phyloP scores from a whole-genome alignment of 2,329 filamentous ascomycete species.

The Lachnellula willkommii region DNA sequence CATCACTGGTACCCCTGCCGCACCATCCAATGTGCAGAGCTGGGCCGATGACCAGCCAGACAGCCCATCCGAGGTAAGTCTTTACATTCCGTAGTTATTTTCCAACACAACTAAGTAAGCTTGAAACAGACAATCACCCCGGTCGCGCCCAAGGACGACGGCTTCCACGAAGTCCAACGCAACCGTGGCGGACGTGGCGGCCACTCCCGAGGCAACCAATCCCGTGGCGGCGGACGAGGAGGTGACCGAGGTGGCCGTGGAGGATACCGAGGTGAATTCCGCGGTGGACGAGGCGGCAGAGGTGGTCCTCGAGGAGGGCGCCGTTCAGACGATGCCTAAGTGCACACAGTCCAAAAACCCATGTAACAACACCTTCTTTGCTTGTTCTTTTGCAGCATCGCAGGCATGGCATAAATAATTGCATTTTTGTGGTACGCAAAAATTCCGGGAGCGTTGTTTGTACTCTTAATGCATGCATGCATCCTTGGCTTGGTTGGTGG shows the following conservation, averaged over 20 bases:
- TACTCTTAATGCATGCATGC: too few species aligned
- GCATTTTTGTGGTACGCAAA: not conserved
- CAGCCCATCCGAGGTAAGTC: slow-evolving; percentile 39
- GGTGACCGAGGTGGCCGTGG: slow-evolving; percentile 46
- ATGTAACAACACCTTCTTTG: not conserved
- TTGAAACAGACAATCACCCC: slow-evolving; percentile 25
- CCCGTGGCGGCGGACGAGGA: slow-evolving; percentile 46
- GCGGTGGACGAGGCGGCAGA: slow-evolving; percentile 40
- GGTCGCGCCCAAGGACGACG: slow-evolving; percentile 49
- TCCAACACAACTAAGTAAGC: slow-evolving; percentile 15
- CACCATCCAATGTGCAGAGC: slow-evolving; percentile 56
- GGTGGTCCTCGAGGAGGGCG: slow-evolving; percentile 37
- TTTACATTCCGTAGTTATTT: not conserved
- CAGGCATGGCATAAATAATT: not conserved
- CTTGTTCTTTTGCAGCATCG: not conserved
- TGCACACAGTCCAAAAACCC: not conserved
- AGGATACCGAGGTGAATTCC: slow-evolving; percentile 36
- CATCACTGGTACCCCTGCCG: slow-evolving; percentile 49
- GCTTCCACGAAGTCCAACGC: slow-evolving; percentile 65
- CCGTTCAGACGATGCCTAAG: slow-evolving; percentile 2
- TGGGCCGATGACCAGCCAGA: slow-evolving; percentile 80
- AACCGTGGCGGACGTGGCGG: slow-evolving; percentile 40
- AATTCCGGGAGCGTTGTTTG: not conserved
- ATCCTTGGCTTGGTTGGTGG: too few species aligned
- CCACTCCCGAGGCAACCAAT: slow-evolving; percentile 39